A percentile compares a stretch with the other conserved stretches of the same genome.
phyloP scores from a whole-genome alignment of 1,284 basidiomycete species.

The Moniliella sp. region DNA sequence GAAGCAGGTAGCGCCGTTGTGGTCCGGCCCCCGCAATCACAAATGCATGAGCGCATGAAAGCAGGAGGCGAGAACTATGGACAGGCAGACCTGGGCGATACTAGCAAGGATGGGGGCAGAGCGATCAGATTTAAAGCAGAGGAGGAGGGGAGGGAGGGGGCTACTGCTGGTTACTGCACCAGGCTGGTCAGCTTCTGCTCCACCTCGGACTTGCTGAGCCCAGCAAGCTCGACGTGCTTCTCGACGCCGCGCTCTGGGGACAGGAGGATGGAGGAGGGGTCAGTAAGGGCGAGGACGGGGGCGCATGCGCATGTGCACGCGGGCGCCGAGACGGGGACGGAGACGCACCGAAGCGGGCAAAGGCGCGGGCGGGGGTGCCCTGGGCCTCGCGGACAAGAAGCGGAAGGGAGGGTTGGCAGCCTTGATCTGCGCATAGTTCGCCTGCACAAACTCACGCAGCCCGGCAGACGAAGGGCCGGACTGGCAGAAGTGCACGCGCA shows the following conservation, averaged over 20 bases:
- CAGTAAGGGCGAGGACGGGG: not conserved
- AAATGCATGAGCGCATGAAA: too few relatives aligned
- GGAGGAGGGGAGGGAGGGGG: too few relatives aligned
- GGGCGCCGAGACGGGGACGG: not conserved
- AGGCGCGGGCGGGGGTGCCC: slow-evolving; percentile 23
- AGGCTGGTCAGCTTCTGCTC: slow-evolving; percentile 18
- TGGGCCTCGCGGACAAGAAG: slow-evolving; percentile 29
- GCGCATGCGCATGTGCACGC: not conserved
- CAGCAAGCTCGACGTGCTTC: slow-evolving; percentile 24
- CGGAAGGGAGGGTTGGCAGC: slow-evolving; percentile 25
- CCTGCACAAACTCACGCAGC: slow-evolving; percentile 16
- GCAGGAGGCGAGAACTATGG: too few relatives aligned
- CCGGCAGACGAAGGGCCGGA: slow-evolving; percentile 23
- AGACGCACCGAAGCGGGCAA: slow-evolving; percentile 29
- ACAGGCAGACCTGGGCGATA: too few relatives aligned
- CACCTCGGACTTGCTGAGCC: slow-evolving; percentile 20
- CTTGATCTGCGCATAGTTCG: slow-evolving; percentile 28
- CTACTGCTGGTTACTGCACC: too few relatives aligned
- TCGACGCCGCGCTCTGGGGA: slow-evolving; percentile 24
- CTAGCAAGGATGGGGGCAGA: too few relatives aligned
- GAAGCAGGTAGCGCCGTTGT: too few relatives aligned
- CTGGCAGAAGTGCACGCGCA: slow-evolving; percentile 30
- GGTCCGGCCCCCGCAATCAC: too few relatives aligned
- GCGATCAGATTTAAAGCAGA: too few relatives aligned
- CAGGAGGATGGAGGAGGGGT: not conserved